Conservation (phyloP, 768 basidiomycete species). For the Boletus eberwhitei region DNA sequence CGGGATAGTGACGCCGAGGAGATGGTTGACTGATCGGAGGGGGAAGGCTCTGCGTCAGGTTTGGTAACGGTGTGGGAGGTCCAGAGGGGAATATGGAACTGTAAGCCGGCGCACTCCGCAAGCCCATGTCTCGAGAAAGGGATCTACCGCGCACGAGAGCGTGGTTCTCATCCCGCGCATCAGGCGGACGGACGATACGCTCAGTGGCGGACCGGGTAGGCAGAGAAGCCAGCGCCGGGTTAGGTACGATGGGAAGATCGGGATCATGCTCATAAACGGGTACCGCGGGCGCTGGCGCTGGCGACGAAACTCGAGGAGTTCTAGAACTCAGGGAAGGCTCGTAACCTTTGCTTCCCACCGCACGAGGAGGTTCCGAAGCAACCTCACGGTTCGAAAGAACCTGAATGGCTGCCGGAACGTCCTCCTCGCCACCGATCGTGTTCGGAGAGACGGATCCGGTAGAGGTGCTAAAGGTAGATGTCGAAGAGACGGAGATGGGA, state of each 20-base stretch:
- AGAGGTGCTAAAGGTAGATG: slow-evolving; percentile 26
- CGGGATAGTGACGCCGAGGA: slow-evolving; percentile 32
- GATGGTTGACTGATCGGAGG: slow-evolving; percentile 23
- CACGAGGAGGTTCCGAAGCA: slow-evolving; percentile 23
- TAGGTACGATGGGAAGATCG: slow-evolving; percentile 22
- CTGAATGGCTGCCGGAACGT: slow-evolving; percentile 15
- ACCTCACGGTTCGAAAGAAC: slow-evolving; percentile 19
- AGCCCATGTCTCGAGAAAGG: slow-evolving; percentile 29
- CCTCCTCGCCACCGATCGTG: slow-evolving; percentile 19
- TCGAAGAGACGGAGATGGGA: slow-evolving; percentile 28
- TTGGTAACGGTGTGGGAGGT: slow-evolving; percentile 27
- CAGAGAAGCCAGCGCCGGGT: slow-evolving; percentile 14
- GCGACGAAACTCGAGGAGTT: slow-evolving; percentile 26
- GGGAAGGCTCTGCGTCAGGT: slow-evolving; percentile 24
- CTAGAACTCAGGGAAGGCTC: slow-evolving; percentile 16
- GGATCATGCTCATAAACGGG: slow-evolving; percentile 29
- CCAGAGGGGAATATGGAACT: slow-evolving; percentile 33
- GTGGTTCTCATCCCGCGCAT: slow-evolving; percentile 27
- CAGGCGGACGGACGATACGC: slow-evolving; percentile 29
- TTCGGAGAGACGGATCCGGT: slow-evolving; percentile 18
- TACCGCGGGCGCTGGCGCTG: slow-evolving; percentile 16
- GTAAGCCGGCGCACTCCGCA: slow-evolving; percentile 34
- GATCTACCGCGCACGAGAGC: slow-evolving; percentile 31
- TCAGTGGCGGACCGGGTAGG: slow-evolving; percentile 32
- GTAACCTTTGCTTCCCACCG: slow-evolving; percentile 8